phyloP scores from a whole-genome alignment of 1,284 basidiomycete species.

The Marasmius oreades region DNA sequence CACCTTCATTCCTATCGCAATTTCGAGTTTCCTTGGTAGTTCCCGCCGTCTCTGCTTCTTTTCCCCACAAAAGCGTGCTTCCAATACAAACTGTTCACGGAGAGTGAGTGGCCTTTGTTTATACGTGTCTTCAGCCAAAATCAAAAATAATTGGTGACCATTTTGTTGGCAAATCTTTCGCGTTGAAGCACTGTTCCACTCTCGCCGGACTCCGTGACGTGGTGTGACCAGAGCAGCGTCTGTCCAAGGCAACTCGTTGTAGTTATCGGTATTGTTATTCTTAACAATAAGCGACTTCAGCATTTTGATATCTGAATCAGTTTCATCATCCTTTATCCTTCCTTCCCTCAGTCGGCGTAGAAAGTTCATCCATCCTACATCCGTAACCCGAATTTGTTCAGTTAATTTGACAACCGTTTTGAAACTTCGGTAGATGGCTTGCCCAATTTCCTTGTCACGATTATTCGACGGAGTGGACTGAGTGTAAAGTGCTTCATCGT shows the following conservation, averaged over 20 bases:
- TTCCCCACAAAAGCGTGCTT: background rate
- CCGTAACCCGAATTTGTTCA: slow-evolving; percentile 32
- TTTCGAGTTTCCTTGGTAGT: background rate
- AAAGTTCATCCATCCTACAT: slow-evolving; percentile 31
- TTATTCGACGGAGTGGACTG: slow-evolving; percentile 9
- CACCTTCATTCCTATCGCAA: slow-evolving; percentile 12
- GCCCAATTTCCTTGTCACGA: slow-evolving; percentile 19
- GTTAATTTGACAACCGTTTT: slow-evolving; percentile 30
- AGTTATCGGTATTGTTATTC: slow-evolving; percentile 16
- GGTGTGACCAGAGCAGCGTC: slow-evolving; percentile 32
- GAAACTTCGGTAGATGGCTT: slow-evolving; percentile 32
- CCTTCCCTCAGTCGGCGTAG: slow-evolving; percentile 28
- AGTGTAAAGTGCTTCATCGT: slow-evolving; percentile 21
- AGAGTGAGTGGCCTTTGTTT: background rate
- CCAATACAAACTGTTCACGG: slow-evolving; percentile 1
- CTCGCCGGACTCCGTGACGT: slow-evolving; percentile 26
- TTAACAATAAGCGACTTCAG: slow-evolving; percentile 24
- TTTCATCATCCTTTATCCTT: slow-evolving; percentile 20
- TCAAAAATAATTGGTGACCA: slow-evolving; percentile 16
- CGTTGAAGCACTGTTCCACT: slow-evolving; percentile 10
- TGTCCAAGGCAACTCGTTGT: slow-evolving; percentile 24
- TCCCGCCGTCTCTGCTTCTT: too few relatives aligned
- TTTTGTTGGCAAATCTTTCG: slow-evolving; percentile 7
- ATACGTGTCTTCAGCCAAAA: slow-evolving; percentile 22
- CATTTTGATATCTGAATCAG: too few relatives aligned